A percentile compares a stretch with the other conserved stretches of the same genome.
Evolutionary conservation across 1,284 basidiomycete species (phyloP).

Genomic region (Hemileia vastatrix): DNA sequence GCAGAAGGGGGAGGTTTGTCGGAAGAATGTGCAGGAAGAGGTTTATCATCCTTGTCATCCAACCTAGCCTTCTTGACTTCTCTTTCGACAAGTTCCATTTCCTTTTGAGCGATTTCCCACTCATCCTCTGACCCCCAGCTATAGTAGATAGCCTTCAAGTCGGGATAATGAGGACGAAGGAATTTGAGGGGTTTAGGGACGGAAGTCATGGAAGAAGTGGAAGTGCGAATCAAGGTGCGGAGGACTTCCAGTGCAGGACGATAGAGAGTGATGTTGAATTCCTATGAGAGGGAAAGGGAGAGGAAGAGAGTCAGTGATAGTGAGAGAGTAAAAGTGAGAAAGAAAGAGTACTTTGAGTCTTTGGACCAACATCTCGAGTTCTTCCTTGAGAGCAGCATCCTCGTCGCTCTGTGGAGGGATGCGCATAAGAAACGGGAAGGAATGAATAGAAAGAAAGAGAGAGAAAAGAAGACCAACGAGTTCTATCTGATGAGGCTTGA

Average conservation of each 20-base stretch:
- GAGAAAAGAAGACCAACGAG: no score
- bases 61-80: conserved; percentile 53
- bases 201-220: conserved; percentile 99
- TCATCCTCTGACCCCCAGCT: conserved; percentile 19
- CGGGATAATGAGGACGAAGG: conserved; percentile 85
- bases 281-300: conserved; percentile 51
- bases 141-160: conserved; percentile 50
- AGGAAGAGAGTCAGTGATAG: not conserved
- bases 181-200: conserved; percentile 99
- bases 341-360: conserved; percentile 62
- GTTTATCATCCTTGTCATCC: conserved; percentile 6
- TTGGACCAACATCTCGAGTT: conserved; percentile 96
- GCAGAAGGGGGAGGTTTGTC: not conserved
- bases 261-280: conserved; percentile 74
- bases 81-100: conserved; percentile 61
- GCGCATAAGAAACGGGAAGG: no score
- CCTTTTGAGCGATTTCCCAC: conserved; percentile 5
- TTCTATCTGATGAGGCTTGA: no score
- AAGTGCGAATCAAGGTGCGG: conserved; percentile 85
- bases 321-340: not conserved
- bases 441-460: no score
- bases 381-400: conserved; percentile 83
- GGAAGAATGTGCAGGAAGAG: not conserved
- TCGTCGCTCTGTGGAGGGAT: conserved; percentile 59
- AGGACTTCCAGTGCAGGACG: conserved; percentile 86